Percentiles rank a stretch among this genome's conserved stretches.
phyloP scores from a whole-genome alignment of 2,329 filamentous ascomycete species.

The Fusarium sp. region DNA sequence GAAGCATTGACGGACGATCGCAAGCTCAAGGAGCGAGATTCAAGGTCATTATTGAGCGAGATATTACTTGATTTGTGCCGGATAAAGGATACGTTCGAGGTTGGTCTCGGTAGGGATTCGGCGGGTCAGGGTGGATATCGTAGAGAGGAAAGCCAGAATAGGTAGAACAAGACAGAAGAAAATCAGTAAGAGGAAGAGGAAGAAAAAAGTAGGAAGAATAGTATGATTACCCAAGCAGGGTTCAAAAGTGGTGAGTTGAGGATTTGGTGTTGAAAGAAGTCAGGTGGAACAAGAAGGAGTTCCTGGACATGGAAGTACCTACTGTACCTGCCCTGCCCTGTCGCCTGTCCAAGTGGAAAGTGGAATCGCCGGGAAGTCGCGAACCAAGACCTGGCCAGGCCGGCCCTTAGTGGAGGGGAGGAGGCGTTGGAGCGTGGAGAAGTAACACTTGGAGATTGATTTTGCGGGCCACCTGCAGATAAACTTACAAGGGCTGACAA shows the following conservation, averaged over 20 bases:
- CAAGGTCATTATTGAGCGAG: constrained; percentile 37
- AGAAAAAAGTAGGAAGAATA: constrained; percentile 1
- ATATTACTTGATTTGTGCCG: constrained; percentile 20
- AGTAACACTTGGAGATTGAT: constrained; percentile 27
- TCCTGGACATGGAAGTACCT: constrained; percentile 18
- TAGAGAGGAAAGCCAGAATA: constrained; percentile 7
- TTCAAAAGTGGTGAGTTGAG: constrained; percentile 24
- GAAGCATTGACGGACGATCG: constrained; percentile 40
- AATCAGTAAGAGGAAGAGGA: background rate
- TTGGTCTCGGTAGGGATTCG: constrained; percentile 26
- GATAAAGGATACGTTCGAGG: constrained; percentile 15
- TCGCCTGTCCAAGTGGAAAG: constrained; percentile 32
- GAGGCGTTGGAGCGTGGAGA: constrained; percentile 36
- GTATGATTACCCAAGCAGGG: constrained; percentile 8
- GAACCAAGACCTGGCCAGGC: constrained; percentile 4
- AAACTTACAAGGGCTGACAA: constrained; percentile 11
- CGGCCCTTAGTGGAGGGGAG: constrained; percentile 29
- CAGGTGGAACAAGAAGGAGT: constrained; percentile 37
- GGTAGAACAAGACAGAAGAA: background rate
- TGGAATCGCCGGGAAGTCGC: constrained; percentile 33
- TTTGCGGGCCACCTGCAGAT: constrained; percentile 29
- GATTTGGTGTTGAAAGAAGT: constrained; percentile 38
- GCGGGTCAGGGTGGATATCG: constrained; percentile 17
- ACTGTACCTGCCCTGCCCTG: constrained; percentile 26
- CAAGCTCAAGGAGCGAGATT: constrained; percentile 34